Percentiles rank a stretch among this genome's conserved stretches.
phyloP scores from a whole-genome alignment of 768 basidiomycete genomes.

The Lentinula lateritia region DNA sequence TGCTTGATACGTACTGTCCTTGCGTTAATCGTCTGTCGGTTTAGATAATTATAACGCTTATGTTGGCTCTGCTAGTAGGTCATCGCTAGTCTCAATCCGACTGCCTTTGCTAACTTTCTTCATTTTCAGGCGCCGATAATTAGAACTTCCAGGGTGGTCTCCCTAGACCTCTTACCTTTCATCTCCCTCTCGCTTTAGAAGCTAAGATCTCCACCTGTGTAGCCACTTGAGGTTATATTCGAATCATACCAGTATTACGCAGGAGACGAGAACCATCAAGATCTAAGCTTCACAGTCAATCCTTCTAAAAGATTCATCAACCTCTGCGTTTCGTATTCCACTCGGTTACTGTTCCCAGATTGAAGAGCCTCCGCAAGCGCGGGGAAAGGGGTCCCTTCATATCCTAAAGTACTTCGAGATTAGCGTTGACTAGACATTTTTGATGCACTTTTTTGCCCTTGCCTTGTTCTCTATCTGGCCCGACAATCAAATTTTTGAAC shows the following conservation, averaged over 20 bases:
- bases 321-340: slow-evolving; percentile 54
- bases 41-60: slow-evolving; percentile 64
- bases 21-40: slow-evolving; percentile 19
- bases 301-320: slow-evolving; percentile 46
- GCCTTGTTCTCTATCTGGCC: slow-evolving; percentile 1
- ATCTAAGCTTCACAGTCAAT: slow-evolving; percentile 29
- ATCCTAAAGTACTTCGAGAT: slow-evolving; percentile 37
- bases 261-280: neutral
- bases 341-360: slow-evolving; percentile 65
- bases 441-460: neutral
- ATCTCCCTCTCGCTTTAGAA: too few species aligned
- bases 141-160: too few species aligned
- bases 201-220: too few species aligned
- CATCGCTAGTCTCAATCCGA: neutral
- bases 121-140: too few species aligned
- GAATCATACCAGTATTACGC: too few species aligned
- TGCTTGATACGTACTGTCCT: neutral
- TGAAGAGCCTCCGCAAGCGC: slow-evolving; percentile 61
- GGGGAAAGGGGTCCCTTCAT: slow-evolving; percentile 82
- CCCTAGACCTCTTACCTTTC: too few species aligned
- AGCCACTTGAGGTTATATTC: too few species aligned
- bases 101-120: too few species aligned
- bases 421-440: neutral
- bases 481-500: slow-evolving; percentile 30
- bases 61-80: slow-evolving; percentile 41